Evolutionary conservation across 305 asterid genomes (phyloP), one percentile per base, ranked within the genome.

Genomic region (Striga hermonthica): DNA sequence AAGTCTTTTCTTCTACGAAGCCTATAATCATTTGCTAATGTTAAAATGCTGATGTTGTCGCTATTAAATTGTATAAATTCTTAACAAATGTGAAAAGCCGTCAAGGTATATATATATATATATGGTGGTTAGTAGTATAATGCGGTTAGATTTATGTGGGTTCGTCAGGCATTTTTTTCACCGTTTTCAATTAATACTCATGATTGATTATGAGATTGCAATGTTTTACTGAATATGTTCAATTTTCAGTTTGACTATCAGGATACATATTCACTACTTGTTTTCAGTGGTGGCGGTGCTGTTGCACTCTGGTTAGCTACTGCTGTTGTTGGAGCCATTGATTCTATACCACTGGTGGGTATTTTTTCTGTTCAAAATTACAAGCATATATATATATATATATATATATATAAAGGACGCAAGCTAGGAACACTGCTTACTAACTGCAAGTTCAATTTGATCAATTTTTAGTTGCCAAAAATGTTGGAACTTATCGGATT

Each of bases 311-410:
- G 89, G 84, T 57, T 91, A 57, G 78, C 85, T 12, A 76, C 71
- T 53, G 80, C 92, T 9, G 57, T 89, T 14, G 74, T 89, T 54
- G 82, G 86, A 55, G 96, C 96, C 62, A 76, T 91, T 12, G 95
- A 91, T 74, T 87, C 95, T 57, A 79, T 91, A 57, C 96, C 98
- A 12, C 34, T 89, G 88, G 96, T 89, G 56, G n/a, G 47, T 88
- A 63, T 31, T 50, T 50, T 9, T 12, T 13, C 57, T 14, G 9
- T 50, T 14, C 14, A 9, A 7, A 9, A 7, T n/a, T 43, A 9
- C 11, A 9, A 13, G 57, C 14, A 6, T 50, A 7, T 50, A 4
- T 14, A 31, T 50, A 7, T 3, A 28, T 12, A 6, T 50, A 7
- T 50, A 4, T 14, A 31, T 50, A 7, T 3, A 28, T 12, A 44